Conservation (phyloP, 257 asterid genomes). For the Plantago major region DNA sequence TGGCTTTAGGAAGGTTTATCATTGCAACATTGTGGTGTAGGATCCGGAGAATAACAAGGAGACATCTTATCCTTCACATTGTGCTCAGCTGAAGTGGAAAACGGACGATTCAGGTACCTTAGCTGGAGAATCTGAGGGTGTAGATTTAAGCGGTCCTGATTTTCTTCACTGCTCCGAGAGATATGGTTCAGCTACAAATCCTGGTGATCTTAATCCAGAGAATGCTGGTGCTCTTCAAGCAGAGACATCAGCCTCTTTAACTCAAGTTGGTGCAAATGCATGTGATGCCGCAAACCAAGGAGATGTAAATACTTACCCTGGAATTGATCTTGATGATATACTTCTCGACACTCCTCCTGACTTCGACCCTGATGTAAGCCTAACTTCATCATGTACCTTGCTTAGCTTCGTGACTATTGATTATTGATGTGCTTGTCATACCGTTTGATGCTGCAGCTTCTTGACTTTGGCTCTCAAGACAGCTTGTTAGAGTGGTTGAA, state of each 20-base stretch:
- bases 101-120: conserved; percentile 25
- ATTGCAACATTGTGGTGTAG: conserved; percentile 29
- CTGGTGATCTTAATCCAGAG: conserved; percentile 19
- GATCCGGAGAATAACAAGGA: conserved; percentile 34
- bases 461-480: no score
- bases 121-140: conserved; percentile 38
- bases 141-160: conserved; percentile 19
- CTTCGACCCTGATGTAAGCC: conserved; percentile 51
- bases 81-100: conserved; percentile 32
- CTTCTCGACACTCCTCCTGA: no score
- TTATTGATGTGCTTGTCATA: no score
- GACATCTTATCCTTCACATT: conserved; percentile 17
- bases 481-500: no score
- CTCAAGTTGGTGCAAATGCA: conserved; percentile 12
- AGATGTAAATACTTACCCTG: conserved; percentile 38
- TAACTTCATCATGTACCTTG: conserved; percentile 47
- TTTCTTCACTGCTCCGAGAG: conserved; percentile 45
- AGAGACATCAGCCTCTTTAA: conserved; percentile 15
- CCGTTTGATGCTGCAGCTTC: no score
- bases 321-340: no score
- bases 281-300: conserved; percentile 21
- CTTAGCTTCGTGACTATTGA: no score
- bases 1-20: not conserved
- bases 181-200: conserved; percentile 9
- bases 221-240: conserved; percentile 20